Base-by-base conservation (phyloP, 805 yeast species). In the Kuraishia floccosa region DNA sequence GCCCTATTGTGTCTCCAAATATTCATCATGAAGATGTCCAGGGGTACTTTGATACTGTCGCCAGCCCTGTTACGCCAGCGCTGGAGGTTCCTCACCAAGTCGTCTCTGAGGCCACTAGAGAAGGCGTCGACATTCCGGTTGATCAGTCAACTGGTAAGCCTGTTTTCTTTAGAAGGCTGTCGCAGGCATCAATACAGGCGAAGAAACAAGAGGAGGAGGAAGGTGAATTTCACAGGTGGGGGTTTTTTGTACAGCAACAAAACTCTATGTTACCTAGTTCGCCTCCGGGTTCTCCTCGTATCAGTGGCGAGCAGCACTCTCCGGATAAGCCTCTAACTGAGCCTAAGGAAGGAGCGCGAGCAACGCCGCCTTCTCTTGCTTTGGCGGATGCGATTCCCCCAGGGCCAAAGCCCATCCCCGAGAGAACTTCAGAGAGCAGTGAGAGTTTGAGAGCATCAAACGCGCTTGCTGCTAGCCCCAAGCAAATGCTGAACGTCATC, bases 161-260 rank as follows among this genome's bases (percentile, higher is more conserved):
- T 2, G 75, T 80, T 14, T 55, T 78, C 38, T 66, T 75, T 53
- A 63, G 78, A 40, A 71, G 76, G 4, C 56, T 70, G 4, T 75
- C 84, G 0, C 79, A 72, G 39, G 76, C 81, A 1, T 67, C 82
- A 7, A 43, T 68, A 8, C 74, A 80, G 44, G 84, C 86, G 11
- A 77, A 72, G 50, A 71, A 69, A 39, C 84, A 81, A 51, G 95
- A 85, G 48, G 76, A 76, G 37, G 96, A 86, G 49, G 96, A 86
- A 59, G 96, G 96, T 43, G 94, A 82, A 46, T 67, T 85, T 39
- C 95, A 83, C 52, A 75, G 80, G 55, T 75, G 85, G 76, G 94
- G 94, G 13, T 72, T 75, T 45, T 82, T 73, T 44, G 76, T 84
- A 40, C 81, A 76, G 47, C 83, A 74, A 45, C 72, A 77, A 37